Conservation (phyloP, 78 protist species). For the Emiliania huxleyi region DNA sequence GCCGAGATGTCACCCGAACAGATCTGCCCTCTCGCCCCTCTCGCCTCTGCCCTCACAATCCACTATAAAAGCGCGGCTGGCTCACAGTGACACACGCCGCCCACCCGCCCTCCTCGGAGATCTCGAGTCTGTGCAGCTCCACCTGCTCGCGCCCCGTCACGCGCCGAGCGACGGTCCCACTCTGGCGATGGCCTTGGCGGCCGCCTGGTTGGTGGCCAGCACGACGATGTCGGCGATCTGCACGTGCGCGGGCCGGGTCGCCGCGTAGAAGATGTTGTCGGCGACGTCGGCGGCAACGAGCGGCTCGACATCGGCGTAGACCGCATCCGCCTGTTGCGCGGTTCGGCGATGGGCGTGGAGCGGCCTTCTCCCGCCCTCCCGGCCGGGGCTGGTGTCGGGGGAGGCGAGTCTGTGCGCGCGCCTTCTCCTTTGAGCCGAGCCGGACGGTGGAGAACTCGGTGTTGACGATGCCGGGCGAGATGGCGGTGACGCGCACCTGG, state of each 20-base stretch:
- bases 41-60: too few relatives aligned
- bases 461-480: conserved; percentile 74
- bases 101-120: too few relatives aligned
- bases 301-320: conserved; percentile 57
- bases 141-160: too few relatives aligned
- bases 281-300: conserved; percentile 66
- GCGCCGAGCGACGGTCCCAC: background rate
- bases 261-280: conserved; percentile 63
- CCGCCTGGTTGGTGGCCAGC: conserved; percentile 67
- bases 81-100: too few relatives aligned
- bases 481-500: conserved; percentile 66
- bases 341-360: too few relatives aligned
- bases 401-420: too few relatives aligned
- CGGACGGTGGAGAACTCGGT: conserved; percentile 67
- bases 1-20: too few relatives aligned
- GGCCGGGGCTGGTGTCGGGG: too few relatives aligned
- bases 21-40: too few relatives aligned
- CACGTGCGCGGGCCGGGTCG: conserved; percentile 69
- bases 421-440: conserved; percentile 62
- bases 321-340: conserved; percentile 63
- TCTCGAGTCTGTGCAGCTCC: too few relatives aligned
- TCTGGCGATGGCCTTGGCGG: background rate
- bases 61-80: too few relatives aligned
- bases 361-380: too few relatives aligned
- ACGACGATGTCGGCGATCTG: conserved; percentile 58